A percentile compares a stretch with the other conserved stretches of the same genome.
These are phyloP conservation scores for Limnomonas spitsbergensis DNA, from an alignment of 139 green algal species.

Conservation along the genomic window DNA sequence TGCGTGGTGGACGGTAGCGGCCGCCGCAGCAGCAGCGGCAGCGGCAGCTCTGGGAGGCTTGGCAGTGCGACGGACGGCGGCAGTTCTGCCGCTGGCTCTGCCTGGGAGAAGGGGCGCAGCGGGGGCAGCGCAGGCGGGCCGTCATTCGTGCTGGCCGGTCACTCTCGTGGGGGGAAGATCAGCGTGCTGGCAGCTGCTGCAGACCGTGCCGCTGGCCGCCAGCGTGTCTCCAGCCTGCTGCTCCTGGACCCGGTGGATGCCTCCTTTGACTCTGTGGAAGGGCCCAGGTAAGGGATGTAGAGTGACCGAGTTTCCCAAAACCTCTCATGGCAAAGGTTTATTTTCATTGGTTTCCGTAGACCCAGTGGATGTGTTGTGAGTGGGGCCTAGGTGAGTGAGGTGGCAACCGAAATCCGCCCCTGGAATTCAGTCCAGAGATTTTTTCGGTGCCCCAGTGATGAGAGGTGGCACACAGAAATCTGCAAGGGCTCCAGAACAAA, in stretches of 20 bases:
- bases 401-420: no score
- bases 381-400: no score
- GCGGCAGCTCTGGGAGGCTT: background rate
- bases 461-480: no score
- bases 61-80: background rate
- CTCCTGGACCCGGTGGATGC: slow-evolving; percentile 2
- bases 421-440: no score
- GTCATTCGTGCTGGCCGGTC: background rate
- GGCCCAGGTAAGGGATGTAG: background rate
- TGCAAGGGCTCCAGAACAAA: no score
- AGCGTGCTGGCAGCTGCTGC: slow-evolving; percentile 9
- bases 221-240: background rate
- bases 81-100: background rate
- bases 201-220: background rate
- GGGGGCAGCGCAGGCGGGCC: no score
- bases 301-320: background rate
- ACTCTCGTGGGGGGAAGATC: slow-evolving; percentile 11
- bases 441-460: no score
- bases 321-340: no score
- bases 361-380: no score
- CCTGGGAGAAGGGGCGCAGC: background rate
- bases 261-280: background rate
- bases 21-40: background rate
- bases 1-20: background rate
- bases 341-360: no score